A percentile compares a stretch with the other conserved stretches of the same genome.
Evolutionary conservation across 1,284 basidiomycete species (phyloP).

Genomic region (Ceratobasidium sp.): DNA sequence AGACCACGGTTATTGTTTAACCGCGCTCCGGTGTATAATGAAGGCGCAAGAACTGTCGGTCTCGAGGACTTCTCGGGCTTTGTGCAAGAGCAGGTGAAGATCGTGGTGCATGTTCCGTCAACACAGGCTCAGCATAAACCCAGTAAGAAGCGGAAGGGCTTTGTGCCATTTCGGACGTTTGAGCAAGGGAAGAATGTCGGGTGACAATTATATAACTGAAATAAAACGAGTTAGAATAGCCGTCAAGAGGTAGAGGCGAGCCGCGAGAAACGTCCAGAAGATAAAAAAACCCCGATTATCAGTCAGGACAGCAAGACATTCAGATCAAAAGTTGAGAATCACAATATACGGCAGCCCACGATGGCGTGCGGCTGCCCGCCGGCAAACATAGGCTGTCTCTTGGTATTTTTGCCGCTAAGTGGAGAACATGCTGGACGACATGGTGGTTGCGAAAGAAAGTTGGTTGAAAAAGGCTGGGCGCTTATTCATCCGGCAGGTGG

Average conservation of each 20-base stretch:
- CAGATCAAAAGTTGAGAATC: background rate
- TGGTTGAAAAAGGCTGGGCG: background rate
- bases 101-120: background rate
- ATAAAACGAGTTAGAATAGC: background rate
- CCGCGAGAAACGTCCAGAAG: conserved; percentile 33
- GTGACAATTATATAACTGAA: background rate
- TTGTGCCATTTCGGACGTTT: background rate
- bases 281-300: background rate
- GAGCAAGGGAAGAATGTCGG: conserved; percentile 6
- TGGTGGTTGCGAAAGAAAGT: background rate
- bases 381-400: background rate
- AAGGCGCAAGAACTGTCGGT: conserved; percentile 18
- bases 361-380: background rate
- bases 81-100: conserved; percentile 17
- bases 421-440: too few relatives aligned
- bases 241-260: background rate
- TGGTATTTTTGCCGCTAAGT: background rate
- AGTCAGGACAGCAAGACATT: background rate
- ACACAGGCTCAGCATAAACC: background rate
- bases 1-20: conserved; percentile 32
- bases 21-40: conserved; percentile 18
- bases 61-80: conserved; percentile 24
- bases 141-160: background rate
- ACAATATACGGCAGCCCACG: background rate
- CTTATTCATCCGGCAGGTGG: background rate